phyloP scores from a whole-genome alignment of 2,329 filamentous ascomycete genomes.

The Calycina herbarum region DNA sequence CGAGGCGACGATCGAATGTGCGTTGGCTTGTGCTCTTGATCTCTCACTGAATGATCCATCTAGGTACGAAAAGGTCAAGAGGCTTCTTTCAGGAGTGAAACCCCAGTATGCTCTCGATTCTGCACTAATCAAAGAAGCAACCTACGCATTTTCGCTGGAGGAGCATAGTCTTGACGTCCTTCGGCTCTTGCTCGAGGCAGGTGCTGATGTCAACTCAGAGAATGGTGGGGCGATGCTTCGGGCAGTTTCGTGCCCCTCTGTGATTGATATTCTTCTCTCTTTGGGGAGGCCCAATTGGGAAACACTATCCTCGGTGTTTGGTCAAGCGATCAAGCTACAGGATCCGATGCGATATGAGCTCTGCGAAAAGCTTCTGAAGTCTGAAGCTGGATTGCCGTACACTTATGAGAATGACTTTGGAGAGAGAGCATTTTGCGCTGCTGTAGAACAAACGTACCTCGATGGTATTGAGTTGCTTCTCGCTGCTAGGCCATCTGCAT shows the following conservation, averaged over 20 bases:
- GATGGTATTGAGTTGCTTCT: not conserved
- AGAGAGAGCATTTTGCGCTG: not conserved
- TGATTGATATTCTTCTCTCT: conserved; percentile 52
- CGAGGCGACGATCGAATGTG: conserved; percentile 15
- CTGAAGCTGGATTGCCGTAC: conserved; percentile 14
- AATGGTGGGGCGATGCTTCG: conserved; percentile 52
- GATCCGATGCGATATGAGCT: conserved; percentile 15
- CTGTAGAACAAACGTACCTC: not conserved
- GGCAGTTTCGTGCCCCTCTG: conserved; percentile 48
- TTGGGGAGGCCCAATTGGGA: conserved; percentile 43
- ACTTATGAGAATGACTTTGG: not conserved
- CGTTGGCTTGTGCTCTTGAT: conserved; percentile 18
- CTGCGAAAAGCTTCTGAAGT: conserved; percentile 23
- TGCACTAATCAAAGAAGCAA: conserved; percentile 53
- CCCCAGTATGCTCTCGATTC: conserved; percentile 46
- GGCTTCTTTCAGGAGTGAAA: conserved; percentile 46
- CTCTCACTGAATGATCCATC: conserved; percentile 17
- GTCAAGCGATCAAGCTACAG: conserved; percentile 15
- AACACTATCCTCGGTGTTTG: conserved; percentile 18
- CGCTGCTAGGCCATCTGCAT: not conserved
- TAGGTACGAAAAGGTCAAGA: conserved; percentile 45
- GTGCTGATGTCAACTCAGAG: conserved; percentile 56
- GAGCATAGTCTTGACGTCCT: conserved; percentile 47
- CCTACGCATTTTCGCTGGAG: conserved; percentile 42
- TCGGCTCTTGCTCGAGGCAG: conserved; percentile 48